Percentiles rank a stretch among this genome's conserved stretches.
Conservation (phyloP, 129 eudicot species). For the Sambucus nigra region DNA sequence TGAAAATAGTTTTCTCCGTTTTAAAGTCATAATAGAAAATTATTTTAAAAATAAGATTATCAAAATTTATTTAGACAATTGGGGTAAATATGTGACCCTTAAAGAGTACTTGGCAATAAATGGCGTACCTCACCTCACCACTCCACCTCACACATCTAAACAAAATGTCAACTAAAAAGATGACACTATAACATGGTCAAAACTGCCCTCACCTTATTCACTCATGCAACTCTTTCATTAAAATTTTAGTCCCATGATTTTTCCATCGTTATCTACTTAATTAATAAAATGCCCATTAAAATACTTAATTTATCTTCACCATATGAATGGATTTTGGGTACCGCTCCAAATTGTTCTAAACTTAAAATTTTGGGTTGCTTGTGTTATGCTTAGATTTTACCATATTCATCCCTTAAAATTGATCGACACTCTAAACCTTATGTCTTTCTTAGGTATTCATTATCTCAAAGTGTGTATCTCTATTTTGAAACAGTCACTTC, state of each 20-base stretch:
- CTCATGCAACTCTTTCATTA: no score
- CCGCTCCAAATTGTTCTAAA: no score
- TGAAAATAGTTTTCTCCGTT: neutral
- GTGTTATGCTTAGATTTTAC: no score
- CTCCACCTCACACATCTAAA: neutral
- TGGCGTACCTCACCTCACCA: neutral
- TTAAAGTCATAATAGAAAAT: neutral
- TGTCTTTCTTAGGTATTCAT: neutral
- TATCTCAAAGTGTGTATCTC: neutral
- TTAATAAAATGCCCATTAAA: no score
- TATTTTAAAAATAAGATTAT: no score
- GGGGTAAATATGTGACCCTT: neutral
- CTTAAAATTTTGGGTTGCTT: no score
- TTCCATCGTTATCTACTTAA: no score
- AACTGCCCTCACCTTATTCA: neutral
- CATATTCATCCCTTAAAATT: no score
- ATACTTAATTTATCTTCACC: no score
- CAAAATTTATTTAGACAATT: neutral
- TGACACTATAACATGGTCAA: neutral
- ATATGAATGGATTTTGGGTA: no score
- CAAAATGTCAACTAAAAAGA: neutral
- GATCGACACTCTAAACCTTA: neutral
- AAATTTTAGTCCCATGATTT: neutral
- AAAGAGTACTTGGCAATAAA: neutral
- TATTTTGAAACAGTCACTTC: neutral